phyloP scores from a whole-genome alignment of 495 filamentous ascomycete species.

The Podospora didyma region DNA sequence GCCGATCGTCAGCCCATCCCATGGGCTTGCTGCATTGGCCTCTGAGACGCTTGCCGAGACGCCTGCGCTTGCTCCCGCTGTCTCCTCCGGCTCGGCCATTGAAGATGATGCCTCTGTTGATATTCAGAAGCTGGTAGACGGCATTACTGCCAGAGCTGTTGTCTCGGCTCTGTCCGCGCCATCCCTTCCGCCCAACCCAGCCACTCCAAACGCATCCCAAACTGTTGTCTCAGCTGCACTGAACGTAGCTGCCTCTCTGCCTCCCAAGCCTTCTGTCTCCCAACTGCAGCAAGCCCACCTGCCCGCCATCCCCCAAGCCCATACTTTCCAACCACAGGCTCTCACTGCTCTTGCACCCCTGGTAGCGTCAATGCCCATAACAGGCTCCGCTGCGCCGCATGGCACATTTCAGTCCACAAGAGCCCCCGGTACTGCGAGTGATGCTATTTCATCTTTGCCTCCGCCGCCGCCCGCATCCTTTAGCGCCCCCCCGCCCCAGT shows the following conservation, averaged over 20 bases:
- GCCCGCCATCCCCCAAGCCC: constrained; percentile 46
- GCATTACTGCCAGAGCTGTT: constrained; percentile 44
- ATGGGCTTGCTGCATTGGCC: constrained; percentile 7
- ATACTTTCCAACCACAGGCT: constrained; percentile 28
- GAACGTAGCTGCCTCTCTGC: constrained; percentile 46
- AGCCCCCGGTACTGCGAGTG: constrained; percentile 51
- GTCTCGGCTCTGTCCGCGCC: constrained; percentile 26
- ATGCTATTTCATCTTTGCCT: constrained; percentile 50
- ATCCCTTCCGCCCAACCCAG: constrained; percentile 2
- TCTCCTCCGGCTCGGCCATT: constrained; percentile 22
- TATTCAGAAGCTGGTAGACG: constrained; percentile 48
- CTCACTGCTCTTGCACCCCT: constrained; percentile 44
- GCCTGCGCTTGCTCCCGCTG: constrained; percentile 9
- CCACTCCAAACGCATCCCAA: constrained; percentile 13
- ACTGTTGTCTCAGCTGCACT: constrained; percentile 36
- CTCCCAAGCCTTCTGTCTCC: constrained; percentile 50
- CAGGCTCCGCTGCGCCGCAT: constrained; percentile 39
- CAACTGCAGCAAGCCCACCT: constrained; percentile 25
- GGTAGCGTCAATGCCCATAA: constrained; percentile 33
- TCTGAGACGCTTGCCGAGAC: constrained; percentile 9
- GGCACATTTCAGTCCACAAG: constrained; percentile 46
- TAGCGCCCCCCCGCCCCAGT: constrained; percentile 19
- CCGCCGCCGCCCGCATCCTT: constrained; percentile 58
- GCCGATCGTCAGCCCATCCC: constrained; percentile 16
- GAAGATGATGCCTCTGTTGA: constrained; percentile 39